Conservation (phyloP, 2,329 filamentous ascomycete species). For the Grosmannia huntii region DNA sequence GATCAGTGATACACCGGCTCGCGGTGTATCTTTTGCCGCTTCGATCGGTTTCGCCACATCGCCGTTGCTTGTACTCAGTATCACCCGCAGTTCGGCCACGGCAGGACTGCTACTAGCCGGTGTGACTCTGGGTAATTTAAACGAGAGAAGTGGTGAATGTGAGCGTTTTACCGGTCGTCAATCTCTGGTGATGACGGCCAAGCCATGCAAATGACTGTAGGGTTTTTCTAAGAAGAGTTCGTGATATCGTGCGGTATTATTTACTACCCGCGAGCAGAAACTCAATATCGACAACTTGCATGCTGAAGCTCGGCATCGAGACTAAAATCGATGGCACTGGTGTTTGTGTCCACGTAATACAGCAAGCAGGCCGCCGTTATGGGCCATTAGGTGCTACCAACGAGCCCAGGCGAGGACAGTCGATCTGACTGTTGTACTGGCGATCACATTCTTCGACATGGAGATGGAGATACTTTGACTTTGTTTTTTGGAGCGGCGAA, state of each 20-base stretch:
- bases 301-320: constrained; percentile 19
- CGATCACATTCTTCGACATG: no score
- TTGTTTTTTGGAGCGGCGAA: no score
- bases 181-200: constrained; percentile 32
- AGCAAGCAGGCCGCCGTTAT: constrained; percentile 17
- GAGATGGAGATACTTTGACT: no score
- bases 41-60: no score
- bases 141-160: constrained; percentile 47
- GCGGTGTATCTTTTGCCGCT: no score
- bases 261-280: background rate
- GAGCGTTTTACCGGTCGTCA: constrained; percentile 42
- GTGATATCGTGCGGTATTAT: no score
- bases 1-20: no score
- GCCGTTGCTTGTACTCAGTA: constrained; percentile 10
- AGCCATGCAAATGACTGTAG: constrained; percentile 6
- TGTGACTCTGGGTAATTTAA: constrained; percentile 32
- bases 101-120: constrained; percentile 13
- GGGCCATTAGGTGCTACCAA: no score
- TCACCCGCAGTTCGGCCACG: constrained; percentile 6
- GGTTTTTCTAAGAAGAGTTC: background rate
- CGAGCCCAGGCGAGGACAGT: no score
- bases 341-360: constrained; percentile 26
- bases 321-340: constrained; percentile 23
- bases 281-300: constrained; percentile 11
- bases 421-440: no score